Evolutionary conservation across 2,329 filamentous ascomycete species (phyloP).

Genomic region (Ceratocystis eucalypticola): DNA sequence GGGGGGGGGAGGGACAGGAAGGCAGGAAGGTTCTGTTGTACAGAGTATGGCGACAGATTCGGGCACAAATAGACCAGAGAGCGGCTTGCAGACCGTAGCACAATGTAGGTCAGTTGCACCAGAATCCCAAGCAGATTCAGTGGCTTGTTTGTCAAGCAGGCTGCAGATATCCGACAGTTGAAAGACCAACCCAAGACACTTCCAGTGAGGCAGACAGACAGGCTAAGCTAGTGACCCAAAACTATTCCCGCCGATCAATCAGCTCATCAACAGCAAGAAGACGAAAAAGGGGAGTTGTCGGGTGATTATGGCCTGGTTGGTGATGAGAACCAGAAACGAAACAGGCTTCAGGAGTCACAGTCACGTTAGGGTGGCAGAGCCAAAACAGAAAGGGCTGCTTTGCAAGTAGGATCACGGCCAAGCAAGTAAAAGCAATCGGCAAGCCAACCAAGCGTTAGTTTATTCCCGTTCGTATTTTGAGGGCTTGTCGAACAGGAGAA

Average conservation of each 20-base stretch:
- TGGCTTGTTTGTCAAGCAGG: neutral
- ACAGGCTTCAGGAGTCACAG: neutral
- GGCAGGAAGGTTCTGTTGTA: neutral
- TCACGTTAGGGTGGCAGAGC: neutral
- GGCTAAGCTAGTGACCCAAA: neutral
- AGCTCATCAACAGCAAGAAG: neutral
- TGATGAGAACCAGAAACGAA: neutral
- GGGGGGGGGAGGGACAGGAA: too few species aligned
- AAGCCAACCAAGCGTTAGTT: neutral
- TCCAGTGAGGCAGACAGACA: neutral
- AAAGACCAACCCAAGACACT: neutral
- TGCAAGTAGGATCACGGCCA: neutral
- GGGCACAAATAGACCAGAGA: neutral
- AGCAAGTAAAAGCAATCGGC: neutral
- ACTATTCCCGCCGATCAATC: neutral
- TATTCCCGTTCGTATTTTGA: neutral
- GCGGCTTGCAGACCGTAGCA: neutral
- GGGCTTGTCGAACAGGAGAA: neutral
- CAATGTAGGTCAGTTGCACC: neutral
- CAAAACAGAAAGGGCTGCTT: neutral
- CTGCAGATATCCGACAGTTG: neutral
- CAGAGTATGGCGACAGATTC: neutral
- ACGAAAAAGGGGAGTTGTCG: neutral
- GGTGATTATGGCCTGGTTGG: neutral
- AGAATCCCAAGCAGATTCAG: neutral